These are phyloP conservation scores for Pholiota conissans DNA, from an alignment of 768 basidiomycete species.

Conservation along the genomic window DNA sequence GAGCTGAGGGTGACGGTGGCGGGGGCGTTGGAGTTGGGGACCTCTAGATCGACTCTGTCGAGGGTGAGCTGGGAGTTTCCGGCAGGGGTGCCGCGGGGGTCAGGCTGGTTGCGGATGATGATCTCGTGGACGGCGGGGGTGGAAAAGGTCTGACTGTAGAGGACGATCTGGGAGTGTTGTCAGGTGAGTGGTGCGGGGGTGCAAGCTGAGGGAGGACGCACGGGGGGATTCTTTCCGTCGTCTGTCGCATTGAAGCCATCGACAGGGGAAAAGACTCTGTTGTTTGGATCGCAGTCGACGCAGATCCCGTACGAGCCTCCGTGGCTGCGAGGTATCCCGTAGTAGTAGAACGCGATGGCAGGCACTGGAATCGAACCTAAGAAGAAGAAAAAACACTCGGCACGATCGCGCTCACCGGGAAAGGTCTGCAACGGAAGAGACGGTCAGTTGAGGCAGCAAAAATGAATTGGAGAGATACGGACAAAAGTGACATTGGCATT, in stretches of 20 bases:
- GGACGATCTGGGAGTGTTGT: neutral
- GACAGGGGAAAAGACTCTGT: slow-evolving; percentile 22
- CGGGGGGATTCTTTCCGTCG: slow-evolving; percentile 30
- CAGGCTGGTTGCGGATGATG: slow-evolving; percentile 26
- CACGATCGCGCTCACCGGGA: slow-evolving; percentile 10
- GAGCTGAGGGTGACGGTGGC: neutral
- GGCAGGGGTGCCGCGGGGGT: slow-evolving; percentile 14
- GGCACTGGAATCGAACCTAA: slow-evolving; percentile 14
- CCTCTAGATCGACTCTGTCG: slow-evolving; percentile 24
- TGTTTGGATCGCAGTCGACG: slow-evolving; percentile 31
- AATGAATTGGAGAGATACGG: slow-evolving; percentile 1
- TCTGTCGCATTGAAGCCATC: slow-evolving; percentile 26
- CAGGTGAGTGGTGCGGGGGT: neutral
- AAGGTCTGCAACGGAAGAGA: slow-evolving; percentile 9
- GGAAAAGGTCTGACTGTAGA: slow-evolving; percentile 1
- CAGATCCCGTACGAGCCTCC: slow-evolving; percentile 31
- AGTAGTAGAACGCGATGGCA: slow-evolving; percentile 22
- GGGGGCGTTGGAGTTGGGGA: neutral
- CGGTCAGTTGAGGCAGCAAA: neutral
- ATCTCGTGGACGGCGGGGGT: slow-evolving; percentile 25
- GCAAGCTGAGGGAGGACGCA: slow-evolving; percentile 6
- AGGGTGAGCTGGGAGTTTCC: slow-evolving; percentile 31
- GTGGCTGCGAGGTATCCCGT: slow-evolving; percentile 25
- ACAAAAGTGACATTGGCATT: slow-evolving; percentile 31
- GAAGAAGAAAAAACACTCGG: neutral